Base-by-base conservation (phyloP, 2,329 filamentous ascomycete genomes). In the Aspergillus neotritici region DNA sequence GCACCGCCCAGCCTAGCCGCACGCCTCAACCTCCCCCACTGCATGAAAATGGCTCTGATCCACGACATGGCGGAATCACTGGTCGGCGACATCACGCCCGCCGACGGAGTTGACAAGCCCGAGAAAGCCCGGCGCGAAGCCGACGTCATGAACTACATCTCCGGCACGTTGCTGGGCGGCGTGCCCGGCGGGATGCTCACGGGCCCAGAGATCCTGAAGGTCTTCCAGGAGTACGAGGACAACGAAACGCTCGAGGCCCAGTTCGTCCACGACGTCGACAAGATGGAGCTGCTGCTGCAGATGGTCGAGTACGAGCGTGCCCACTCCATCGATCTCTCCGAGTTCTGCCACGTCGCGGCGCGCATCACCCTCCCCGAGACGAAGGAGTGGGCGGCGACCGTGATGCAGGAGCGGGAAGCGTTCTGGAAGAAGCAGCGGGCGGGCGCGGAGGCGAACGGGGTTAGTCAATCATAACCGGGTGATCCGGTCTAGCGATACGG, bases 21-120 rank as follows among this genome's bases (percentile, higher is more conserved):
- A 0, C 78, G 78, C 31, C 75, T 97, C 59, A 85, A 97, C 63
- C 76, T 95, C 31, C 69, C 78, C 17, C 84, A 83, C 55, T 98
- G 93, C 74, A 91, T 88, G 57, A 87, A 87, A 70, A 96, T 98
- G 90, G 91, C 89, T 17, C 77, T 98, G 29, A 75, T 98, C 34
- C 93, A 98, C 73, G 93, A 98, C 70, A 96, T 98, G 88, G 93
- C 93, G 9, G 93, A 98, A 68, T 77, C 86, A 4, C 74, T 98
- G 1, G 93, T 98, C 12, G 93, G 93, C 45, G 93, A 98, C 71
- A 96, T 98, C 63, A 98, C 93, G 0, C 93, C 93, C 0, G 83
- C 93, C 4, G 93, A 98, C 62, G 53, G 53, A 25, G 80, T 98
- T 0, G 65, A 81, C 42, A 98, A 97, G 68, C 67, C 75, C 3